Conservation (phyloP, 441 rosid genomes). For the Populus tomentosa region DNA sequence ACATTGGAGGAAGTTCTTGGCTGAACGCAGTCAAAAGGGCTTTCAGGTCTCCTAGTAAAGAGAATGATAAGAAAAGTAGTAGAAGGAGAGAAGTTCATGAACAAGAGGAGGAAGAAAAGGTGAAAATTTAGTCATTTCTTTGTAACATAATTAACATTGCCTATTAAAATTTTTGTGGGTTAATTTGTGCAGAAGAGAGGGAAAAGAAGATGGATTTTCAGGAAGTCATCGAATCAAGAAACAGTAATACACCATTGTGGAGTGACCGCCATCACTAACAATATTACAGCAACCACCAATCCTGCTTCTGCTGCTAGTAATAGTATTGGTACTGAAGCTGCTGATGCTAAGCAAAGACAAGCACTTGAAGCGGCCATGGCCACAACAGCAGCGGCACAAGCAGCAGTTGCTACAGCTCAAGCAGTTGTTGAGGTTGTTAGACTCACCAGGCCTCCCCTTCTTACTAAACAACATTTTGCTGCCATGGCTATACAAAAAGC, state of each 20-base stretch:
- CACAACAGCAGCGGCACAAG: conserved; percentile 37
- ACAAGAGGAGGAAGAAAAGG: conserved; percentile 70
- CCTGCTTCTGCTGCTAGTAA: conserved; percentile 5
- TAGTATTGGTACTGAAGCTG: conserved; percentile 12
- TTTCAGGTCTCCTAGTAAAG: conserved; percentile 67
- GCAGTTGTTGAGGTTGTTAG: conserved; percentile 42
- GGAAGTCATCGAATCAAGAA: conserved; percentile 50
- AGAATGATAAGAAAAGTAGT: conserved; percentile 26
- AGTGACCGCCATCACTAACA: conserved; percentile 8
- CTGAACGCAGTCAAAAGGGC: conserved; percentile 80
- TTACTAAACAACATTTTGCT: conserved; percentile 45
- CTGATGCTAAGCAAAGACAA: conserved; percentile 32
- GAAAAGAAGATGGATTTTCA: conserved; percentile 76
- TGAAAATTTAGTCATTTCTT: conserved; percentile 15
- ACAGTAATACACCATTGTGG: conserved; percentile 32
- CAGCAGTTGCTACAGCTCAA: conserved; percentile 43
- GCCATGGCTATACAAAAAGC: conserved; percentile 69
- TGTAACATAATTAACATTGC: background rate
- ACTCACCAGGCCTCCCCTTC: conserved; percentile 36
- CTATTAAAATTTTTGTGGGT: conserved; percentile 3
- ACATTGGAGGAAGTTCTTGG: conserved; percentile 67
- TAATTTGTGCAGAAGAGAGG: conserved; percentile 51
- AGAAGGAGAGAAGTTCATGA: conserved; percentile 46
- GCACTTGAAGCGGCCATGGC: conserved; percentile 41
- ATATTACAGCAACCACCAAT: conserved; percentile 6